Percentiles rank a stretch among this genome's conserved stretches.
Evolutionary conservation across 2,329 filamentous ascomycete species (phyloP).

Genomic region (Colletotrichum destructivum): DNA sequence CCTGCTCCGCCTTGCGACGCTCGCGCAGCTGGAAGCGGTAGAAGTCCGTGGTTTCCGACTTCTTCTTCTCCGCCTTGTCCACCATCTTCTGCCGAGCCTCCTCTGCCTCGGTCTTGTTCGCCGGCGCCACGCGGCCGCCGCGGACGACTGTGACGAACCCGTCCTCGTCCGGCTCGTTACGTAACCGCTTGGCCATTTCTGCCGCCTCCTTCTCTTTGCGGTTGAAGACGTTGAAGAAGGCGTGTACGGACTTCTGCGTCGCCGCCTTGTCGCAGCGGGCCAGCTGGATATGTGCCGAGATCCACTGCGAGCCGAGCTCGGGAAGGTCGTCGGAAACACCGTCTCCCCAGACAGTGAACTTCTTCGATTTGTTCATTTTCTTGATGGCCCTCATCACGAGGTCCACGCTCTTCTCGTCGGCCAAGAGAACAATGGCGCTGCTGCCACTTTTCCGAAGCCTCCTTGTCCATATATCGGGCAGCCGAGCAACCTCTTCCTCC

Average conservation of each 20-base stretch:
- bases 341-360: slow-evolving; percentile 78
- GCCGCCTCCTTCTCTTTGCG: slow-evolving; percentile 76
- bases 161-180: slow-evolving; percentile 91
- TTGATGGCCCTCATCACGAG: slow-evolving; percentile 82
- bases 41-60: slow-evolving; percentile 78
- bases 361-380: slow-evolving; percentile 72
- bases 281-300: slow-evolving; percentile 78
- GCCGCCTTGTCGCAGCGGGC: slow-evolving; percentile 77
- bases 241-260: slow-evolving; percentile 83
- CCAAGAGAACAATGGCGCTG: slow-evolving; percentile 85
- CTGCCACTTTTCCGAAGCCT: slow-evolving; percentile 80
- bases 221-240: slow-evolving; percentile 89
- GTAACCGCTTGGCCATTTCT: slow-evolving; percentile 74
- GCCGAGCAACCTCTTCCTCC: slow-evolving; percentile 70
- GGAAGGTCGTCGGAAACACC: slow-evolving; percentile 71
- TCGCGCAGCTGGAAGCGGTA: slow-evolving; percentile 89
- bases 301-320: slow-evolving; percentile 69
- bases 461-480: slow-evolving; percentile 83
- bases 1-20: slow-evolving; percentile 82
- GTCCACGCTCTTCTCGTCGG: slow-evolving; percentile 85
- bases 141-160: slow-evolving; percentile 94
- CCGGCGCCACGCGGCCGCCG: slow-evolving; percentile 82
- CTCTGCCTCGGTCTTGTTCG: slow-evolving; percentile 79
- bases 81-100: slow-evolving; percentile 71
- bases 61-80: slow-evolving; percentile 75